phyloP scores from a whole-genome alignment of 1,139 yeast genomes.

The Zygotorulaspora mrakii region DNA sequence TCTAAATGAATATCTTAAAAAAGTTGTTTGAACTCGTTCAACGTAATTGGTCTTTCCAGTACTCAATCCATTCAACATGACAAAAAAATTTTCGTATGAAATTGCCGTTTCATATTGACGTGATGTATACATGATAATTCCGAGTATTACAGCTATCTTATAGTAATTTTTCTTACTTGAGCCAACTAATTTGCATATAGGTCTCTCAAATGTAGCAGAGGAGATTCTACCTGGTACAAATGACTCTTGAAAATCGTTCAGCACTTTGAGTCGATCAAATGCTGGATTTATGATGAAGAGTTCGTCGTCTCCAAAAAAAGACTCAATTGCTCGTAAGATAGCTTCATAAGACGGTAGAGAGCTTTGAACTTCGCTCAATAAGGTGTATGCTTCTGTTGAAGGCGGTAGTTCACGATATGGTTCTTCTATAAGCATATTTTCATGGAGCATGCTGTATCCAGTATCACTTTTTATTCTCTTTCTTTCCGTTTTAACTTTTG shows the following conservation, averaged over 20 bases:
- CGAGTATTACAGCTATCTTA: conserved; percentile 19
- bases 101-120: no score
- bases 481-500: conserved; percentile 21
- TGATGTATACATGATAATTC: conserved; percentile 15
- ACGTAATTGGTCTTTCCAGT: conserved; percentile 20
- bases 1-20: conserved; percentile 25
- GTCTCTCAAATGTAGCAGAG: conserved; percentile 15
- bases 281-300: conserved; percentile 9
- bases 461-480: conserved; percentile 22
- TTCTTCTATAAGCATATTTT: conserved; percentile 14
- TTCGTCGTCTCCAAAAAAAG: conserved; percentile 11
- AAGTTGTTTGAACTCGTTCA: conserved; percentile 26
- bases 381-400: neutral
- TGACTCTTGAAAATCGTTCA: conserved; percentile 12
- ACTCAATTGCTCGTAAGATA: conserved; percentile 2
- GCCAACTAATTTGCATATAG: conserved; percentile 15
- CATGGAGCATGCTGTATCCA: conserved; percentile 14
- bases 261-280: conserved; percentile 12
- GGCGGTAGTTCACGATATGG: conserved; percentile 10
- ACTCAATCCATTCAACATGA: conserved; percentile 18
- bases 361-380: conserved; percentile 7
- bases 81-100: conserved; percentile 21
- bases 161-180: conserved; percentile 19
- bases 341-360: conserved; percentile 13
- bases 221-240: conserved; percentile 12